Base-by-base conservation (phyloP, 495 filamentous ascomycete species). In the Hyphodiscus hymeniophilus region DNA sequence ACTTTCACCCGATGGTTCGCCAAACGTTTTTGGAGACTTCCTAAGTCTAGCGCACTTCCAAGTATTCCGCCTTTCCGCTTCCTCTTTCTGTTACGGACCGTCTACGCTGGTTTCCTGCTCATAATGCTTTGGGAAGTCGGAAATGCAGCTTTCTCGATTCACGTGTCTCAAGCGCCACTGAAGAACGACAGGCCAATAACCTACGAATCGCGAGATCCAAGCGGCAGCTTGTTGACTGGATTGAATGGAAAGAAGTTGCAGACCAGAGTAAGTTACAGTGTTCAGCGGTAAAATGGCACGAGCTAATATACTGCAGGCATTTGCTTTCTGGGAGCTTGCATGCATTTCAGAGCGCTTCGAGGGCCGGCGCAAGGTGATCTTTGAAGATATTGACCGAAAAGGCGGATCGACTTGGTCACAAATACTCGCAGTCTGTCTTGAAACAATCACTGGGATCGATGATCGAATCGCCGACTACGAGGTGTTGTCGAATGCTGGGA, bases 281-380 rank as follows among this genome's bases (percentile, higher is more conserved):
- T 6, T 20, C 47, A 54, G 46, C 49, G 35, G 31, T 35, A 10
- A 28, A 35, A 43, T 20, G 51, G 61, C 11, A 21, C 7, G 13
- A 30, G 16, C 53, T 68, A 54, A 67, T 46, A n/a, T 5, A 22
- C 39, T 2, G 10, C 68, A 87, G 68, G 67, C 77, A 3, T 91
- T 91, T 61, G 91, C 92, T 20, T 87, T 95, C 67, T 94, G 89
- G 85, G 92, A 98, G 61, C 71, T 97, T 16, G 73, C 76, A 23
- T 74, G 83, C 47, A 94, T 96, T 52, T 80, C 86, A 40, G 73
- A 83, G 42, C 76, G 79, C 26, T 87, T 79, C 49, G 68, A 79
- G 8, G 75, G 77, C 7, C 79, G 94, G 23, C 79, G 92, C 18
- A 86, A 84, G 59, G 73, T 77, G 16, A 88, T 98, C 44, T 96